phyloP scores from a whole-genome alignment of 2,329 filamentous ascomycete genomes.

The Sporothrix schenckii region DNA sequence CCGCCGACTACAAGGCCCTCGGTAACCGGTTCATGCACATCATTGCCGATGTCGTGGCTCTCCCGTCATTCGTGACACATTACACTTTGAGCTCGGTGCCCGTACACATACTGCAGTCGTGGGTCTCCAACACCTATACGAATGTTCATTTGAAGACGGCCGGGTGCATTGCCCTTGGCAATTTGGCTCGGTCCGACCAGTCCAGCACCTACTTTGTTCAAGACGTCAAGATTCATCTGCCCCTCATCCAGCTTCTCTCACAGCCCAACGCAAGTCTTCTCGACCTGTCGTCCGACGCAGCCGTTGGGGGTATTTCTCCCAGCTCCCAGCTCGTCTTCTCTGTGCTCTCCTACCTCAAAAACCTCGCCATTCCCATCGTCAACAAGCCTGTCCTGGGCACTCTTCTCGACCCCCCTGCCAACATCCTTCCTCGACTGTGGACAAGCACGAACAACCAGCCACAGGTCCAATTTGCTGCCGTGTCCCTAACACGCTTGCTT shows the following conservation, averaged over 20 bases:
- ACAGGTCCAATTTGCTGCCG: slow-evolving; percentile 63
- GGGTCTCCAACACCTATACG: slow-evolving; percentile 45
- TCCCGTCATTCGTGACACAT: slow-evolving; percentile 46
- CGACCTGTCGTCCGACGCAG: slow-evolving; percentile 40
- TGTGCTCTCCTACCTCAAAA: slow-evolving; percentile 64
- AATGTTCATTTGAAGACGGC: slow-evolving; percentile 53
- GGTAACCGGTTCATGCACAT: slow-evolving; percentile 55
- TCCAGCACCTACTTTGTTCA: slow-evolving; percentile 56
- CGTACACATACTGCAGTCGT: slow-evolving; percentile 46
- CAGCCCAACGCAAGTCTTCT: slow-evolving; percentile 43
- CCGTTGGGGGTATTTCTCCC: slow-evolving; percentile 35
- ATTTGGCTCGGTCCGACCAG: slow-evolving; percentile 62
- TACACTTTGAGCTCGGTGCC: slow-evolving; percentile 47
- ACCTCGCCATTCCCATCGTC: slow-evolving; percentile 60
- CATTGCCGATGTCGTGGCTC: slow-evolving; percentile 54
- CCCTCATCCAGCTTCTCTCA: slow-evolving; percentile 52
- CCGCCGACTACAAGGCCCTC: slow-evolving; percentile 45
- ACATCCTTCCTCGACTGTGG: slow-evolving; percentile 58
- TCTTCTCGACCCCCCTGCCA: slow-evolving; percentile 47
- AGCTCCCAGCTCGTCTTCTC: slow-evolving; percentile 58
- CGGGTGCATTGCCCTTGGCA: slow-evolving; percentile 64
- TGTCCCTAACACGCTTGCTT: slow-evolving; percentile 61
- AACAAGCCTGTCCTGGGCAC: slow-evolving; percentile 59
- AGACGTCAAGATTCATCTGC: slow-evolving; percentile 48
- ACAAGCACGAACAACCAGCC: slow-evolving; percentile 52